Base-by-base conservation (phyloP, 176 grass and related monocot genomes). In the Avena atlantica region DNA sequence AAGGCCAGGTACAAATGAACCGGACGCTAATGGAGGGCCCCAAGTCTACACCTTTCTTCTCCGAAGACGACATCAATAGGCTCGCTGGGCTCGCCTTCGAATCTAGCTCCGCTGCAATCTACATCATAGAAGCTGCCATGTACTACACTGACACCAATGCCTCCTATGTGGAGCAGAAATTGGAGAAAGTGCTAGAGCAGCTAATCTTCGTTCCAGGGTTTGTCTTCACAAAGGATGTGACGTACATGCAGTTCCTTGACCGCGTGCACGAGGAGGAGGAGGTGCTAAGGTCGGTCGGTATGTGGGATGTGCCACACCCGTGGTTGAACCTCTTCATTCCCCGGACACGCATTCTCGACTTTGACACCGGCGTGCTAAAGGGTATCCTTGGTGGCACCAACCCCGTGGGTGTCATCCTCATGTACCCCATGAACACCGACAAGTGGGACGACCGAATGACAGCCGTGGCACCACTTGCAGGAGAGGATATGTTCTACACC, bases 301-400 rank as follows among this genome's bases (percentile, higher is more conserved):
- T 74, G 14, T 94, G 88, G 92, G 81, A 90, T 4, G 90, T 92
- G 45, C 88, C 86, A 0, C 95, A 94, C 75, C 95, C 95, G 19
- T 97, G 95, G 95, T 55, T 97, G 13, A 97, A 87, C 75, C 82
- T 94, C 53, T 94, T 97, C 34, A 12, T 97, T 1, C 90, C 95
- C 5, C 73, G 76, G 25, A 91, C 88, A 6, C 87, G 82, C 5
- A 89, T 97, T 47, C 74, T 90, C 37, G 37, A 40, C 5, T 40
- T 40, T 6, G 37, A 40, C 37, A 40, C 5, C 37, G 37, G 37
- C 6, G 87, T 97, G 19, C 59, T 94, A 62, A 92, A 89, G 27
- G 77, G 78, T 23, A 81, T 92, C 50, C 56, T 94, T 2, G 58
- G 60, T 24, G 83, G 84, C 2, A 48, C 61, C 66, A 93, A 65